Base-by-base conservation (phyloP, 202 grass and related monocot species). In the Alloteropsis angusta region DNA sequence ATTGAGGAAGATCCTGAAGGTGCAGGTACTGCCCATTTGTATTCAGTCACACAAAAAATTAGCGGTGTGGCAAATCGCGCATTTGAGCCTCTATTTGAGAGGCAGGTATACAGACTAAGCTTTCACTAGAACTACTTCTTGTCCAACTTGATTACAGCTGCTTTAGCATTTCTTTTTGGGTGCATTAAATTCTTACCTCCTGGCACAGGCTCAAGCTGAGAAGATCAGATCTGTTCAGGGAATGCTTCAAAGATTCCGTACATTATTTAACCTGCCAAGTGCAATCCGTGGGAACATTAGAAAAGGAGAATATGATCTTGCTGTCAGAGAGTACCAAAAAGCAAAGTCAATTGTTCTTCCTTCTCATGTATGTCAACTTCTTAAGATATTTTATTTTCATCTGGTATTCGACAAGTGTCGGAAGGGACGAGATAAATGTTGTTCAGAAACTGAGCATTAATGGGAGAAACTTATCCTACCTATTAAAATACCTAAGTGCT, bases 191-290 rank as follows among this genome's bases (percentile, higher is more conserved):
- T 86, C 28, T 60, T 66, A 21, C 46, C 35, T 9, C 16, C 39
- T 92, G 79, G 50, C 81, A 74, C 82, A 99, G 96, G 92, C 86
- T 56, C 96, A 99, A 96, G 90, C 96, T 73, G 96, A 99, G 75
- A 99, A 96, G 84, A 99, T 96, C 69, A 99, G 92, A 89, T 99
- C 96, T 65, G 96, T 99, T 87, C 96, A 99, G 87, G 96, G 96
- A 85, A 99, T 99, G 96, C 96, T 99, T 91, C 96, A 99, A 88
- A 93, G 96, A 82, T 99, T 99, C 32, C 82, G 96, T 16, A 99
- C 92, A 55, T 76, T 99, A 25, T 99, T 99, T 84, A 99, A 99
- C 83, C 68, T 99, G 57, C 96, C 96, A 39, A 99, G 96, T 21
- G 74, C 90, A 65, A 99, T 99, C 80, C 96, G 96, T 85, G 90